Conservation (phyloP, 1,139 yeast species). For the Candida sp. region DNA sequence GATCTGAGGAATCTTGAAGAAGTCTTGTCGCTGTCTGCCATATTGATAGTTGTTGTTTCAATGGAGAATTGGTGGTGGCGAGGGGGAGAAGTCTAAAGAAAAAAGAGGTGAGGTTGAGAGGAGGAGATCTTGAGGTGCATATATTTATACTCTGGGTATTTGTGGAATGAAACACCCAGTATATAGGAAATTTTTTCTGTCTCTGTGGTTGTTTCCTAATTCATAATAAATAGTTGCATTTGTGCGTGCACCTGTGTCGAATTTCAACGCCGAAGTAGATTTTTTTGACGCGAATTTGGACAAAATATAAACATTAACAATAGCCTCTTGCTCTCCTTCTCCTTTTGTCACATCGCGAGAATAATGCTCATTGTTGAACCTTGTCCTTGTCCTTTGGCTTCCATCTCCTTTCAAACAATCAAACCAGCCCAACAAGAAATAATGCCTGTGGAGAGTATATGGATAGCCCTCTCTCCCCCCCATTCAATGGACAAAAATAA, state of each 20-base stretch:
- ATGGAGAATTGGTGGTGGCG: background rate
- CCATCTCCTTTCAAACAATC: too few species aligned
- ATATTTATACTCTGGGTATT: background rate
- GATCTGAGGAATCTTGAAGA: conserved; percentile 25
- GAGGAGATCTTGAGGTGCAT: too few species aligned
- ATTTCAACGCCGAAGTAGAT: background rate
- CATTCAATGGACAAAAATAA: too few species aligned
- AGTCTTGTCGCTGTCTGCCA: conserved; percentile 26
- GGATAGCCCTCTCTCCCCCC: too few species aligned
- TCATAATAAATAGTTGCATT: background rate
- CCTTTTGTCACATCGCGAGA: too few species aligned
- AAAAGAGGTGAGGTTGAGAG: too few species aligned
- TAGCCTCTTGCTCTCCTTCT: background rate
- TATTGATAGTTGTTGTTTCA: conserved; percentile 23
- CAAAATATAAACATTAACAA: conserved; percentile 2
- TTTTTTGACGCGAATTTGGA: conserved; percentile 6
- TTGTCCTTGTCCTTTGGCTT: too few species aligned
- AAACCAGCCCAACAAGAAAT: too few species aligned
- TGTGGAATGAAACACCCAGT: background rate
- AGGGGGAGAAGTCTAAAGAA: too few species aligned
- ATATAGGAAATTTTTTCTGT: background rate
- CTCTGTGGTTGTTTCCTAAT: background rate
- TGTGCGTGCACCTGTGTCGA: background rate
- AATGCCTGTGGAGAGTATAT: too few species aligned
- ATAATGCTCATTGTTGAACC: too few species aligned